Evolutionary conservation across 2,329 filamentous ascomycete species (phyloP).

Genomic region (Triangularia setosa): DNA sequence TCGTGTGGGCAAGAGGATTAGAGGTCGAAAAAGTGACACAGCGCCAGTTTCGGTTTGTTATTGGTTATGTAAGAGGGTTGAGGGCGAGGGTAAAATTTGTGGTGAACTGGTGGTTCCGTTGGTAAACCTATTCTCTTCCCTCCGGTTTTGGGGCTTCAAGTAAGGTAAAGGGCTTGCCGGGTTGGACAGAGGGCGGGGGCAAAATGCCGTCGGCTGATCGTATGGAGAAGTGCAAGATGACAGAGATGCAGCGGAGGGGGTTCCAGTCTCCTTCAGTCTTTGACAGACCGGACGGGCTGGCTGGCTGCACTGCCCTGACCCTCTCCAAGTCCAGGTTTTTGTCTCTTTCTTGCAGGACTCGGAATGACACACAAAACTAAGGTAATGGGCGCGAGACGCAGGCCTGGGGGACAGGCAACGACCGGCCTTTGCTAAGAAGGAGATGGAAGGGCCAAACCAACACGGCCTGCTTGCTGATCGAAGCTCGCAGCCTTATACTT

Average conservation of each 20-base stretch:
- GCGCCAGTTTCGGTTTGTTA: not conserved
- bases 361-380: no score
- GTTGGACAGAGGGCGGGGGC: conserved; percentile 3
- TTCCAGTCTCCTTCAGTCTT: conserved; percentile 5
- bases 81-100: not conserved
- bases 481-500: conserved; percentile 7
- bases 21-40: not conserved
- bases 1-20: not conserved
- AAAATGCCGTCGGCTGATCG: conserved; percentile 17
- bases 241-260: conserved; percentile 11
- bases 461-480: not conserved
- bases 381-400: conserved; percentile 7
- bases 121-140: not conserved
- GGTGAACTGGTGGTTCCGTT: not conserved
- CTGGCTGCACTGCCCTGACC: not conserved
- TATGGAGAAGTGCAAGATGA: conserved; percentile 11
- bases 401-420: conserved; percentile 15
- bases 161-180: not conserved
- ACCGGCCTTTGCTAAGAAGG: conserved; percentile 6
- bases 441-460: conserved; percentile 4
- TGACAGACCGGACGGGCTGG: not conserved
- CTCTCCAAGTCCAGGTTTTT: not conserved
- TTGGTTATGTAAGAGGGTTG: conserved; percentile 1
- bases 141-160: not conserved
- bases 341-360: not conserved